Evolutionary conservation across 208 protist species (phyloP), one percentile per base, ranked within the genome.

Genomic region (Leptomonas pyrrhocoris): DNA sequence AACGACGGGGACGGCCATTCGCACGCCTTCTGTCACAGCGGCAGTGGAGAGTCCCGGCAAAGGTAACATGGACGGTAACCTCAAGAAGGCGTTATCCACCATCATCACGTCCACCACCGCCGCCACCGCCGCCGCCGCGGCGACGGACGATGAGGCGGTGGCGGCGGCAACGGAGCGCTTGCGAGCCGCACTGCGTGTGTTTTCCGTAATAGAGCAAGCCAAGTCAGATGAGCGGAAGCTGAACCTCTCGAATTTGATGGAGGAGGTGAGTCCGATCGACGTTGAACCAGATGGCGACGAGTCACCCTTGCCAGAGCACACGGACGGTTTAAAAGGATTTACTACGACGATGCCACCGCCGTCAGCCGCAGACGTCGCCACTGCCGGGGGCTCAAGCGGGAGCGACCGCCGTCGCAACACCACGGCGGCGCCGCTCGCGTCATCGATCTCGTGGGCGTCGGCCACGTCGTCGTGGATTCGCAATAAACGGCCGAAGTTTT

Each of bases 401-500:
- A n/a, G n/a, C n/a, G n/a, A n/a, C n/a, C n/a, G n/a, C n/a, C n/a
- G n/a, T n/a, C n/a, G n/a, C n/a, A n/a, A n/a, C n/a, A 27, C 19
- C 34, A 16, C 19, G 1, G 31, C 46, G 1, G 49, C 38, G 0
- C 28, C 60, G 23, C 42, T 2, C 42, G 21, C 54, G 48, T 34
- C 58, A n/a, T 13, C 59, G 23, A 1, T 54, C 13, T 61, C 70
- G 42, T 58, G 48, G 76, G 25, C 70, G 34, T 68, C 77, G 16
- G 30, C 49, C 0, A 64, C 53, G 15, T 82, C 71, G 65, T 67
- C 53, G 19, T 82, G 77, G 77, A 71, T 82, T 66, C 77, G 77
- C 30, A 82, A 82, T 30, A 82, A 82, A 38, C 49, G 53, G 25
- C 73, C 72, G 13, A 73, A 78, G 50, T 82, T 82, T 50, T 82